These are phyloP conservation scores for Sclerotinia glacialis DNA, from an alignment of 2,329 filamentous ascomycete species.

Conservation along the genomic window DNA sequence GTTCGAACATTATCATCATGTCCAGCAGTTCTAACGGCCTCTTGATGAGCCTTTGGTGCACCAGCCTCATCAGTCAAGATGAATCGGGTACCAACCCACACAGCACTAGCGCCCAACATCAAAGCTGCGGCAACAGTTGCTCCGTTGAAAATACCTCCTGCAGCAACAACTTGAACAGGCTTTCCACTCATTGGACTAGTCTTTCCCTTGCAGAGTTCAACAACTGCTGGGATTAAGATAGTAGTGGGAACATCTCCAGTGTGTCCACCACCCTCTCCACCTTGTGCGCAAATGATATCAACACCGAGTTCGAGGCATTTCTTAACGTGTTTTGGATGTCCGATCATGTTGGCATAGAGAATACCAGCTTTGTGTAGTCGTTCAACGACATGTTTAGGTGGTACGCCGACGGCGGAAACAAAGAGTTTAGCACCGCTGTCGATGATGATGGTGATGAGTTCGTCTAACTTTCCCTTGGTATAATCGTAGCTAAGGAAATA, in stretches of 20 bases:
- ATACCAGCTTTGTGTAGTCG: constrained; percentile 83
- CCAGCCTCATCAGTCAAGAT: constrained; percentile 92
- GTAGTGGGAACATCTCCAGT: constrained; percentile 89
- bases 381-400: constrained; percentile 84
- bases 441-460: constrained; percentile 89
- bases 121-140: constrained; percentile 84
- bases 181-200: constrained; percentile 84
- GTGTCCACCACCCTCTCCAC: constrained; percentile 95
- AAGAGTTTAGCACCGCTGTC: constrained; percentile 88
- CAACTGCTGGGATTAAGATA: constrained; percentile 88
- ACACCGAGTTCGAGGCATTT: constrained; percentile 91
- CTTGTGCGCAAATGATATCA: constrained; percentile 97
- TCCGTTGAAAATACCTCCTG: constrained; percentile 91
- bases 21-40: constrained; percentile 84
- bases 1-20: constrained; percentile 97
- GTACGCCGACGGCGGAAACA: constrained; percentile 93
- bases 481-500: constrained; percentile 79
- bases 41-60: constrained; percentile 89
- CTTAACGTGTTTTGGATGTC: constrained; percentile 97
- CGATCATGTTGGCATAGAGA: constrained; percentile 99
- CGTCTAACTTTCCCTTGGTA: constrained; percentile 96
- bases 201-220: constrained; percentile 73
- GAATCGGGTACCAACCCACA: constrained; percentile 97
- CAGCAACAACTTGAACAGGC: constrained; percentile 88
- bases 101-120: constrained; percentile 86